Base-by-base conservation (phyloP, 2,329 filamentous ascomycete species). In the Harringtonia aguacate region DNA sequence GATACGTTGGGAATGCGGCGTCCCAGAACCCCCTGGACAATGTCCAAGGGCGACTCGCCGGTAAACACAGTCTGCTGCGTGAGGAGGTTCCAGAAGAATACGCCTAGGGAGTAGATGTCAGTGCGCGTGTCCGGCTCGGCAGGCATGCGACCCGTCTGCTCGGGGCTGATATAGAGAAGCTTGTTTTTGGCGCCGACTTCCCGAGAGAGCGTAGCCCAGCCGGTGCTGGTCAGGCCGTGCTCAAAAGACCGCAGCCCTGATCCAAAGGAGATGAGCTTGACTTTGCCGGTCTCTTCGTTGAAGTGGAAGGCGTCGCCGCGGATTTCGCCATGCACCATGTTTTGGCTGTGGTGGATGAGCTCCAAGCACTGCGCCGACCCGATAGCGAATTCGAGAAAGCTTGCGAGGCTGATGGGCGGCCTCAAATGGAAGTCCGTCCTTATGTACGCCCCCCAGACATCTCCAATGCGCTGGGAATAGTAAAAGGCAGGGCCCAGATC, bases 121-220 rank as follows among this genome's bases (percentile, higher is more conserved):
- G 90, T 95, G 34, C 90, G 77, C 36, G 77, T 86, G 62, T 95
- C 90, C 2, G 90, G 90, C 60, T 95, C 89, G 4, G 86, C 87
- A 3, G 88, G 86, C 75, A 95, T 84, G 18, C 90, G 81, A 14
- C 90, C 90, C 3, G 90, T 95, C 66, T 95, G 90, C 58, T 97
- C 90, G 0, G 90, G 89, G 38, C 88, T 90, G 58, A 95, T 94
- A 58, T 87, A 95, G 41, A 89, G 79, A 18, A 97, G 69, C 62
- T 94, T 95, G 57, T 89, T 82, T 63, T 87, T 88, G 34, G 88
- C 86, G 3, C 89, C 89, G 8, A 88, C 65, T 59, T 95, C 86
- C 47, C 84, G 82, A 13, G 86, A 90, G 10, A 95, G 65, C 1
- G 76, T 75, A 12, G 83, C 85, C 90, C 90, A 97, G 29, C 88